These are phyloP conservation scores for Agrostemma githago DNA, from an alignment of 148 eudicot genomes.

Conservation along the genomic window DNA sequence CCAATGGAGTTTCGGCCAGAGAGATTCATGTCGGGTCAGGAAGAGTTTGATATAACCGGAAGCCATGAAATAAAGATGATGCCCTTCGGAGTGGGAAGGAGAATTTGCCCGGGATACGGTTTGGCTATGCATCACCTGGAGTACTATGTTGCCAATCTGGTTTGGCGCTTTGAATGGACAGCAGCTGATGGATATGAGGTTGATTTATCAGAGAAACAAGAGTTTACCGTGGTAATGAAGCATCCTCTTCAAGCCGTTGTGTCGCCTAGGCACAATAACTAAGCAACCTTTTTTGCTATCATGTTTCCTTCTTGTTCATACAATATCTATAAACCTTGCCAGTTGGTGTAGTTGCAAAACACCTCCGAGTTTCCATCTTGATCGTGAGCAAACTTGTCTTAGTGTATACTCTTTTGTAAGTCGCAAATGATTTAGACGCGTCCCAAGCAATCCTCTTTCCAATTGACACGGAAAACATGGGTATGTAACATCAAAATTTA, in stretches of 20 bases:
- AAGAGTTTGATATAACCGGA: conserved; percentile 46
- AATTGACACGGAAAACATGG: not conserved
- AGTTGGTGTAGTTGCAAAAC: not conserved
- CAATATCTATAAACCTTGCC: not conserved
- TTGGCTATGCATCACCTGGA: conserved; percentile 67
- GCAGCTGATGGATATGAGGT: conserved; percentile 36
- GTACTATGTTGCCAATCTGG: conserved; percentile 61
- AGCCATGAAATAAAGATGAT: conserved; percentile 73
- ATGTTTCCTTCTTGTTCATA: not conserved
- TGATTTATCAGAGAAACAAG: conserved; percentile 56
- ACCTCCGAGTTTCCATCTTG: not conserved
- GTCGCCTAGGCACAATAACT: conserved; percentile 28
- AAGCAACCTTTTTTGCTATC: not conserved
- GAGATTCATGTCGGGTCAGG: conserved; percentile 40
- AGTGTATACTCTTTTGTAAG: not conserved
- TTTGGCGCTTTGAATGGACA: conserved; percentile 59
- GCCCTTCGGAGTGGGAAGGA: conserved; percentile 72
- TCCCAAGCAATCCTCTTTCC: not conserved
- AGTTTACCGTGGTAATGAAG: conserved; percentile 60
- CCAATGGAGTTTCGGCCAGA: conserved; percentile 66
- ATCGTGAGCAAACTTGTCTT: not conserved
- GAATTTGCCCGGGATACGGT: conserved; percentile 50
- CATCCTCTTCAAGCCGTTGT: conserved; percentile 41
- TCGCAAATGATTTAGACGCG: not conserved
- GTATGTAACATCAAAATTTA: conserved; percentile 2